Conservation (phyloP, 192 early-diverging fungal species). For the Chytriomyces hyalinus region DNA sequence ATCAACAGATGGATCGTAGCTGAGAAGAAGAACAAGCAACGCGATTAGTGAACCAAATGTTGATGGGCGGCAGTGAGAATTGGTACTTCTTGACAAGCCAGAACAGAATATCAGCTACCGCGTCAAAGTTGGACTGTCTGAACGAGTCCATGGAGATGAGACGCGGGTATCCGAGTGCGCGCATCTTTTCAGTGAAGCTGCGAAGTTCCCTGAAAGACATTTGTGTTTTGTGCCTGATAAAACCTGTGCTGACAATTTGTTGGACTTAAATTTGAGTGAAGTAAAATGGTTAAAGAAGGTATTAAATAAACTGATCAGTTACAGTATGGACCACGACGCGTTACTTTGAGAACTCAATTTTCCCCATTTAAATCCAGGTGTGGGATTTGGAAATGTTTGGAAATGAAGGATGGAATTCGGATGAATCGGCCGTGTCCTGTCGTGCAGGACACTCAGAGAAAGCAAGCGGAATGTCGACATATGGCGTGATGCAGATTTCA, state of each 20-base stretch:
- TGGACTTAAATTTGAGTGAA: too few relatives aligned
- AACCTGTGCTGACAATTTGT: too few relatives aligned
- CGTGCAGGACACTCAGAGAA: slow-evolving; percentile 26
- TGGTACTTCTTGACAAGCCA: slow-evolving; percentile 61
- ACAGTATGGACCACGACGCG: background rate
- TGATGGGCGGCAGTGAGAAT: background rate
- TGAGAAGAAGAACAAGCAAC: slow-evolving; percentile 14
- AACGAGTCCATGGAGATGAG: slow-evolving; percentile 61
- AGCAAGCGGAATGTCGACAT: slow-evolving; percentile 55
- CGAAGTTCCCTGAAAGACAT: slow-evolving; percentile 46
- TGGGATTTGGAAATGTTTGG: slow-evolving; percentile 62
- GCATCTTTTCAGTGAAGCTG: slow-evolving; percentile 57
- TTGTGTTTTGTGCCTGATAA: background rate
- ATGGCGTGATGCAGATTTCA: slow-evolving; percentile 69
- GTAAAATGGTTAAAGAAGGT: too few relatives aligned
- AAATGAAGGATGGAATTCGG: slow-evolving; percentile 54
- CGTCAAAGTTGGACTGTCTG: slow-evolving; percentile 57
- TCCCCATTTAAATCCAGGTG: background rate
- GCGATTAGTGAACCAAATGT: background rate
- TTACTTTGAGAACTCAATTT: background rate
- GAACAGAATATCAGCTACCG: slow-evolving; percentile 52
- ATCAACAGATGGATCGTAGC: slow-evolving; percentile 56
- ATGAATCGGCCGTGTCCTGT: slow-evolving; percentile 55
- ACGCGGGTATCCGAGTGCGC: slow-evolving; percentile 53
- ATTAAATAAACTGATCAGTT: too few relatives aligned